phyloP scores from a whole-genome alignment of 257 asterid species.

The Petunia secreta region DNA sequence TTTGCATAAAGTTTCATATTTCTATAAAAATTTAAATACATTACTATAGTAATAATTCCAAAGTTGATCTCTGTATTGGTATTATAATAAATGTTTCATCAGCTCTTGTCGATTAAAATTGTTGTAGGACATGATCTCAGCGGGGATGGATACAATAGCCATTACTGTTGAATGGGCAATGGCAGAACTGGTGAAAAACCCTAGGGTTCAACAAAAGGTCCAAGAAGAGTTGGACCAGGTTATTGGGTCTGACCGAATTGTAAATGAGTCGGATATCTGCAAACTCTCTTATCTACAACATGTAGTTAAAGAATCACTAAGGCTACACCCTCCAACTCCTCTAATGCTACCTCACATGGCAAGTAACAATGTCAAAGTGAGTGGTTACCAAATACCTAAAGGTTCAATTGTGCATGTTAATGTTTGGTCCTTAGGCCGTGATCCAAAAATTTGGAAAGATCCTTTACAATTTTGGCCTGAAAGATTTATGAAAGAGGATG shows the following conservation, averaged over 20 bases:
- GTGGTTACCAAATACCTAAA: conserved; percentile 73
- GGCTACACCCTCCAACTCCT: conserved; percentile 88
- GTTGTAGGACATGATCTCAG: conserved; percentile 82
- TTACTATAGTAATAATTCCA: no score
- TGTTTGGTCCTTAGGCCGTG: conserved; percentile 78
- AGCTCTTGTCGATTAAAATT: not conserved
- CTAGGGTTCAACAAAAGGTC: conserved; percentile 78
- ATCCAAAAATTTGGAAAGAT: conserved; percentile 61
- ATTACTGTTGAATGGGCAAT: conserved; percentile 81
- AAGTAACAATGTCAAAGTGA: conserved; percentile 57
- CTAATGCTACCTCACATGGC: conserved; percentile 82
- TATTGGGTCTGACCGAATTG: conserved; percentile 52
- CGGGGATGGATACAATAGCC: conserved; percentile 87
- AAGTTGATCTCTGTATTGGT: no score
- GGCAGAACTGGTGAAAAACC: conserved; percentile 79
- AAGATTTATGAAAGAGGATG: conserved; percentile 66
- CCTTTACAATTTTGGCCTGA: conserved; percentile 77
- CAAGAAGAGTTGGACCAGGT: conserved; percentile 80
- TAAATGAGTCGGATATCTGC: conserved; percentile 69
- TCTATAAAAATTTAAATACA: no score
- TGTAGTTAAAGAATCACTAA: conserved; percentile 65
- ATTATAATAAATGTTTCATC: not conserved
- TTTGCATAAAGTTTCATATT: no score
- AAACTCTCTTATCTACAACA: conserved; percentile 69
- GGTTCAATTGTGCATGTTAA: conserved; percentile 75